Conservation (phyloP, 768 basidiomycete genomes). For the Calocera cornea region DNA sequence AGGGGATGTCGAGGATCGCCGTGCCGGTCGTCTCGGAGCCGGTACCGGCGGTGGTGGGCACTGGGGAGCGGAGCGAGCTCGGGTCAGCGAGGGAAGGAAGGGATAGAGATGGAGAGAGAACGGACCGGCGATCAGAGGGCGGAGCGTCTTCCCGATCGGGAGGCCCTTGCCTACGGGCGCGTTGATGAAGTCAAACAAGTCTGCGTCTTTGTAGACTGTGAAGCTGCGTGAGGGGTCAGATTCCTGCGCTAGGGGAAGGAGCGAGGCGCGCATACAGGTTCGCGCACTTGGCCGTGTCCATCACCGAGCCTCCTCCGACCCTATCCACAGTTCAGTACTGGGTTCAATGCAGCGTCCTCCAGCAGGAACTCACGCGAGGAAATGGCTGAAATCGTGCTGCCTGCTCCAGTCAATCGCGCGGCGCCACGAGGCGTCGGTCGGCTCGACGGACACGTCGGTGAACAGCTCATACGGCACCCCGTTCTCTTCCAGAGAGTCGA, state of each 20-base stretch:
- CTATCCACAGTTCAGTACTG: conserved; percentile 27
- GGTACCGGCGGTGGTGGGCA: conserved; percentile 71
- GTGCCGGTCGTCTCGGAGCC: conserved; percentile 93
- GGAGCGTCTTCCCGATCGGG: conserved; percentile 57
- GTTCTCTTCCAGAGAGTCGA: conserved; percentile 68
- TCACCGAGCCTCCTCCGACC: conserved; percentile 86
- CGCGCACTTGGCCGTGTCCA: conserved; percentile 91
- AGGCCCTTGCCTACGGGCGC: conserved; percentile 88
- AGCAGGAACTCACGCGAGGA: conserved; percentile 52
- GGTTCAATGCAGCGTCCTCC: neutral
- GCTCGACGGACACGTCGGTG: conserved; percentile 72
- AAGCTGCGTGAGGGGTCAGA: conserved; percentile 36
- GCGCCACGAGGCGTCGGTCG: conserved; percentile 81
- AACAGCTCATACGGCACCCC: conserved; percentile 67
- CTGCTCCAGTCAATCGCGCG: conserved; percentile 82
- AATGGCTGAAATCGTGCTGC: conserved; percentile 80
- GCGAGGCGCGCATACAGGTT: conserved; percentile 47
- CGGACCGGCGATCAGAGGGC: conserved; percentile 71
- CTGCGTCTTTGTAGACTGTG: conserved; percentile 79
- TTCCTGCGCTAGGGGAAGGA: neutral
- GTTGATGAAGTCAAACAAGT: conserved; percentile 93
- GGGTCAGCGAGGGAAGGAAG: neutral
- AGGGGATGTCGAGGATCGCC: conserved; percentile 86
- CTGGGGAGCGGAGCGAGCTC: conserved; percentile 17
- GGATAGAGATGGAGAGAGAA: conserved; percentile 1